Evolutionary conservation across 2,329 filamentous ascomycete genomes (phyloP).

Genomic region (Colletotrichum tropicicola): DNA sequence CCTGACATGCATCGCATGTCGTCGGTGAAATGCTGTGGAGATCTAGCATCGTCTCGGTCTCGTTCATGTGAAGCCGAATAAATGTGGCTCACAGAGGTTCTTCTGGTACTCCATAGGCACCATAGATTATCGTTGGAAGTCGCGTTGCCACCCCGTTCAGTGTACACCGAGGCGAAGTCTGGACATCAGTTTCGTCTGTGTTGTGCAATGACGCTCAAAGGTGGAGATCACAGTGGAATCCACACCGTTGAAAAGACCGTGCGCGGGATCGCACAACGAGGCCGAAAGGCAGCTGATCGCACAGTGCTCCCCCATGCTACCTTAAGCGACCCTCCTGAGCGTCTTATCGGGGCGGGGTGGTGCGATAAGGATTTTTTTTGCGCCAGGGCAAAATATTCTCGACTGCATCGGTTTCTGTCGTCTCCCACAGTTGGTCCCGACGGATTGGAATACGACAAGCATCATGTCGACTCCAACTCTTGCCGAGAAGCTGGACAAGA

Average conservation of each 20-base stretch:
- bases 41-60: too few species aligned
- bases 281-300: not conserved
- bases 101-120: too few species aligned
- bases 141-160: too few species aligned
- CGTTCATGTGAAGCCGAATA: too few species aligned
- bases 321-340: not conserved
- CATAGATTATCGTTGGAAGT: too few species aligned
- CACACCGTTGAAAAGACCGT: not conserved
- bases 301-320: not conserved
- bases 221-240: not conserved
- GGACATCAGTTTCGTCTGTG: too few species aligned
- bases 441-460: conserved; percentile 32
- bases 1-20: too few species aligned
- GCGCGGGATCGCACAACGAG: not conserved
- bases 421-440: conserved; percentile 27
- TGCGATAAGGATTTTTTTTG: conserved; percentile 33
- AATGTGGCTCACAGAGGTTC: too few species aligned
- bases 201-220: not conserved
- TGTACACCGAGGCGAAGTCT: not conserved
- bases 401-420: conserved; percentile 9
- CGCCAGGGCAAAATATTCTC: conserved; percentile 28
- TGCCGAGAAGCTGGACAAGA: conserved; percentile 95
- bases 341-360: conserved; percentile 30
- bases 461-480: conserved; percentile 65
- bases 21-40: too few species aligned